A percentile compares a stretch with the other conserved stretches of the same genome.
Conservation (phyloP, 1,284 basidiomycete species). For the Rhodotorula sp. region DNA sequence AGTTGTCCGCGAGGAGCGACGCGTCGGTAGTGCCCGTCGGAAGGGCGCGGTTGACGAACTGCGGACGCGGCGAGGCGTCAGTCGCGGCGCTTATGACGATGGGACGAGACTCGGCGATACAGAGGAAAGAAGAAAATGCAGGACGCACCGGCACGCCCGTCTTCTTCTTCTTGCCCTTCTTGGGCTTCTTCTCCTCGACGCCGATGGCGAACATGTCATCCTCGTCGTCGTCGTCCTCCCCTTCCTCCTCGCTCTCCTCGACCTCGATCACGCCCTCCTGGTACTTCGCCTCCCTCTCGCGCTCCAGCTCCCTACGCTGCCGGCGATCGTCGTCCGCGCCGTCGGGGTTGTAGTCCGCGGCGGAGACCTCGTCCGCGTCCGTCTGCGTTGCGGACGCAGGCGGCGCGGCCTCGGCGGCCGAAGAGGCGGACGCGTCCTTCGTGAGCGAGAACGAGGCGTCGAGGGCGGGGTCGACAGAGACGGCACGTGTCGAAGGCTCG, state of each 20-base stretch:
- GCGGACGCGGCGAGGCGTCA: not conserved
- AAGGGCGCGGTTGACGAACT: conserved; percentile 35
- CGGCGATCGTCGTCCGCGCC: conserved; percentile 75
- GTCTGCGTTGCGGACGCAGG: conserved; percentile 49
- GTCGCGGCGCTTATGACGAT: not conserved
- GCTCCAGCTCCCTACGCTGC: conserved; percentile 6
- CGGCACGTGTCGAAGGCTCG: conserved; percentile 7
- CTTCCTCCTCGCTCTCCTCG: conserved; percentile 23
- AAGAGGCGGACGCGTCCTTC: conserved; percentile 16
- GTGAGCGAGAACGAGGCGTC: conserved; percentile 21
- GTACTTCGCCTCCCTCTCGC: conserved; percentile 13
- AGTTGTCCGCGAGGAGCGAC: conserved; percentile 55
- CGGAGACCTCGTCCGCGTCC: conserved; percentile 66
- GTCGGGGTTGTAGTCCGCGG: conserved; percentile 91
- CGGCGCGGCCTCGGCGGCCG: conserved; percentile 16
- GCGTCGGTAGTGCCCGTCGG: conserved; percentile 10
- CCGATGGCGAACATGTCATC: conserved; percentile 86
- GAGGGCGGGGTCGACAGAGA: conserved; percentile 10
- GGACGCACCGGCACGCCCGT: conserved; percentile 28
- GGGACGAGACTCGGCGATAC: too few relatives aligned
- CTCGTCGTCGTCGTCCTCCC: conserved; percentile 66
- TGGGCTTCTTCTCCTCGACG: conserved; percentile 66
- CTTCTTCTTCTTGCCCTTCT: conserved; percentile 54
- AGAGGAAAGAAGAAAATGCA: not conserved
- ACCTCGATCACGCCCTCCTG: conserved; percentile 15